Evolutionary conservation across 2,329 filamentous ascomycete genomes (phyloP).

Genomic region (Arthroderma uncinatum): DNA sequence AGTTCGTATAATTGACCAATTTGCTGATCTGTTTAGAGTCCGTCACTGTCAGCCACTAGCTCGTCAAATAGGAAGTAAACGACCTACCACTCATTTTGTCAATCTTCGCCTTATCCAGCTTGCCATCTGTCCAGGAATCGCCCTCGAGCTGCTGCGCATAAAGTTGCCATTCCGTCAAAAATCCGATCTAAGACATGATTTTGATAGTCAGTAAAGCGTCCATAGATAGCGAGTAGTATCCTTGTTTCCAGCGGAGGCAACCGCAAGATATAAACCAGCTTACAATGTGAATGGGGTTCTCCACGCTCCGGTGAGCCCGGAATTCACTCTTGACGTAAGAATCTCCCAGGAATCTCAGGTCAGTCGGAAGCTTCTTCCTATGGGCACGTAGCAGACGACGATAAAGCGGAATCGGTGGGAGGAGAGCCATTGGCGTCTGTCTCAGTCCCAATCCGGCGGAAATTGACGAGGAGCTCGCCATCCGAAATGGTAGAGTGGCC

Average conservation of each 20-base stretch:
- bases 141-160: constrained; percentile 91
- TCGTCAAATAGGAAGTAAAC: constrained; percentile 6
- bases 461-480: constrained; percentile 32
- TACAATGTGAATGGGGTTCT: constrained; percentile 88
- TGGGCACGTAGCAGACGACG: constrained; percentile 77
- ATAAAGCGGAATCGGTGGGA: constrained; percentile 84
- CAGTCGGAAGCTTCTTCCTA: constrained; percentile 56
- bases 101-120: constrained; percentile 70
- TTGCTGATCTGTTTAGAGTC: constrained; percentile 60
- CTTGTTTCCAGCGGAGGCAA: neutral
- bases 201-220: neutral
- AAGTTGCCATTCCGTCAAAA: constrained; percentile 90
- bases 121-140: constrained; percentile 71
- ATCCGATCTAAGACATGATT: constrained; percentile 58
- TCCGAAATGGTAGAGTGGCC: constrained; percentile 26
- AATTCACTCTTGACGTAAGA: constrained; percentile 92
- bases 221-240: neutral
- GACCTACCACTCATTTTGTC: constrained; percentile 83
- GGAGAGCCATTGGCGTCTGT: constrained; percentile 52
- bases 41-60: constrained; percentile 3
- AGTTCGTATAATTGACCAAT: constrained; percentile 87
- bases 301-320: constrained; percentile 65
- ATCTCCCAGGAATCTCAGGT: constrained; percentile 75
- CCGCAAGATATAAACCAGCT: constrained; percentile 18
- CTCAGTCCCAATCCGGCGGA: constrained; percentile 33